These are phyloP conservation scores for Alternaria rosae DNA, from an alignment of 2,329 filamentous ascomycete species.

Conservation along the genomic window DNA sequence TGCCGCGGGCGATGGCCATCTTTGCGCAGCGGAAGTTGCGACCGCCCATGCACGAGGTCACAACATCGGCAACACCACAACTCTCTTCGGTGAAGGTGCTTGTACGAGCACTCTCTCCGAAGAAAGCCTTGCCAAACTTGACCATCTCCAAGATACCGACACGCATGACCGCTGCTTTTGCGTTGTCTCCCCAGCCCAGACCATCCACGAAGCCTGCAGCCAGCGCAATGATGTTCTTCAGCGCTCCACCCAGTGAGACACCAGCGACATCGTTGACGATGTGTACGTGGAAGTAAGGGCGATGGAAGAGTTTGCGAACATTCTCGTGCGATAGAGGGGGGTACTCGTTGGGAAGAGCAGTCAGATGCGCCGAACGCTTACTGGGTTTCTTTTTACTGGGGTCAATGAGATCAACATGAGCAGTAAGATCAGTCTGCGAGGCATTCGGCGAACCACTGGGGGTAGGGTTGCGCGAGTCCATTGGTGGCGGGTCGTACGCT, in stretches of 20 bases:
- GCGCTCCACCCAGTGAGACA: slow-evolving; percentile 89
- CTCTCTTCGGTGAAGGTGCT: slow-evolving; percentile 97
- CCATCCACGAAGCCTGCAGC: slow-evolving; percentile 96
- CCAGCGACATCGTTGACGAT: slow-evolving; percentile 96
- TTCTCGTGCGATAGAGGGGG: slow-evolving; percentile 85
- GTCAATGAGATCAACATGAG: slow-evolving; percentile 60
- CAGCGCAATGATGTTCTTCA: slow-evolving; percentile 96
- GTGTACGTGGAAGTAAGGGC: slow-evolving; percentile 96
- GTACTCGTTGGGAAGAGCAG: slow-evolving; percentile 80
- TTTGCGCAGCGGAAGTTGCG: slow-evolving; percentile 95
- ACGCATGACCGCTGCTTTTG: slow-evolving; percentile 98
- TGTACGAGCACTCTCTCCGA: slow-evolving; percentile 78
- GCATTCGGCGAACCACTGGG: slow-evolving; percentile 58
- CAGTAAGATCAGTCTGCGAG: slow-evolving; percentile 58
- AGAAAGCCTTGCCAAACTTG: slow-evolving; percentile 93
- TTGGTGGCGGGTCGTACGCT: slow-evolving; percentile 88
- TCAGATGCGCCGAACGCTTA: slow-evolving; percentile 73
- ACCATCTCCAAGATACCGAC: slow-evolving; percentile 97
- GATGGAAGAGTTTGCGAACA: slow-evolving; percentile 87
- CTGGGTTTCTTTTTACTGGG: slow-evolving; percentile 61
- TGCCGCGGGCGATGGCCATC: slow-evolving; percentile 79
- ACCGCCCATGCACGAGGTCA: slow-evolving; percentile 90
- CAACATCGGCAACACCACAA: slow-evolving; percentile 92
- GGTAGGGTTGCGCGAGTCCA: slow-evolving; percentile 83
- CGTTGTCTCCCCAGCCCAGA: slow-evolving; percentile 96